These are phyloP conservation scores for Cenococcum geophilum DNA, from an alignment of 495 filamentous ascomycete species.

Conservation along the genomic window DNA sequence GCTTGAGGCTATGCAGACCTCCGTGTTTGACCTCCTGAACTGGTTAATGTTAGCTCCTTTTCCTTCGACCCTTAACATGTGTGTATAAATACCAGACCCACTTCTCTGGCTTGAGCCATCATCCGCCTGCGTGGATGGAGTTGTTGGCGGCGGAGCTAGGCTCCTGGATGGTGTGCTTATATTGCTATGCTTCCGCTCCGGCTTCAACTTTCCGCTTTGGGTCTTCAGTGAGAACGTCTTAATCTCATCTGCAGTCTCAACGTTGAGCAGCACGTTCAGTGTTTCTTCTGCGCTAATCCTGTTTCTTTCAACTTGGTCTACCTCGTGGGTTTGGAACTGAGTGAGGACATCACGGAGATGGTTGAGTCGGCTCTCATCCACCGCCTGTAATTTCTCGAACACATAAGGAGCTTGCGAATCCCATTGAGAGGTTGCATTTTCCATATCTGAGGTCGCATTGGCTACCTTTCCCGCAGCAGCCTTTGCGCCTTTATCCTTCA, in stretches of 20 bases:
- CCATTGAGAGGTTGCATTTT: slow-evolving; percentile 79
- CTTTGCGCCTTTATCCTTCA: slow-evolving; percentile 71
- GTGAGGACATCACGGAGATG: slow-evolving; percentile 89
- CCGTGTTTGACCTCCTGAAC: slow-evolving; percentile 35
- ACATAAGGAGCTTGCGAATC: slow-evolving; percentile 92
- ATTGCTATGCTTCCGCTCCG: slow-evolving; percentile 30
- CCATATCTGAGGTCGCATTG: slow-evolving; percentile 63
- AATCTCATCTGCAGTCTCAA: slow-evolving; percentile 84
- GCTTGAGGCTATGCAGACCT: slow-evolving; percentile 35
- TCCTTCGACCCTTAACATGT: neutral
- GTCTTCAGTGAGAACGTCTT: slow-evolving; percentile 67
- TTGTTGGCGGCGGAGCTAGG: slow-evolving; percentile 20
- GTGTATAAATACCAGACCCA: slow-evolving; percentile 28
- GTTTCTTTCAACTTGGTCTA: slow-evolving; percentile 76
- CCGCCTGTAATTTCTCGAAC: slow-evolving; percentile 86
- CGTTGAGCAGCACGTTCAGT: slow-evolving; percentile 76
- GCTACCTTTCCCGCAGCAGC: slow-evolving; percentile 76
- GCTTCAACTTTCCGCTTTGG: slow-evolving; percentile 26
- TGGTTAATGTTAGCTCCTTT: neutral
- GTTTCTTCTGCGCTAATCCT: slow-evolving; percentile 73
- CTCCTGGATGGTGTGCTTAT: slow-evolving; percentile 20
- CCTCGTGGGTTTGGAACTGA: slow-evolving; percentile 86
- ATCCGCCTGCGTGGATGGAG: slow-evolving; percentile 27
- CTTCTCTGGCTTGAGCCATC: slow-evolving; percentile 35
- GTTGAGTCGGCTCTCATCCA: slow-evolving; percentile 85